Base-by-base conservation (phyloP, 1,284 basidiomycete genomes). In the Calocybe gambosa region DNA sequence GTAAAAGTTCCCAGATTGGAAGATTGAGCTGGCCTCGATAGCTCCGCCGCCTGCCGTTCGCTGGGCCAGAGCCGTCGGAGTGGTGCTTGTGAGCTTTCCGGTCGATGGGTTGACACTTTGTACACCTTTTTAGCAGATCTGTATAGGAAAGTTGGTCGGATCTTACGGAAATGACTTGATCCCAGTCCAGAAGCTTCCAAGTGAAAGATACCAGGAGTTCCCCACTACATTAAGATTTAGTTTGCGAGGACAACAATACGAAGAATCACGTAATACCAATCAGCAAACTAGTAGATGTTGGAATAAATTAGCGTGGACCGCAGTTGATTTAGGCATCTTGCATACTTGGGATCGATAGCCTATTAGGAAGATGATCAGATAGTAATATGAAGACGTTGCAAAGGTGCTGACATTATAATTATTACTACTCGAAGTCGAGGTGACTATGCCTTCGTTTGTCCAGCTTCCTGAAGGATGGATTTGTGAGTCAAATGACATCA, bases 261-360 rank as follows among this genome's bases (percentile, higher is more conserved):
- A 10, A 4, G 4, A 16, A 31, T 6, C 7, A 29, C 15, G 20
- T 39, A 36, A 20, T 15, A 49, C 57, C 46, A 4, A 34, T 57
- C 46, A 29, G 28, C 37, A 64, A 55, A 51, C 67, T 71, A 35
- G 10, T 6, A 41, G 5, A 4, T 19, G 12, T 7, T n/a, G 12
- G 21, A 34, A 7, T 16, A 4, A 34, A n/a, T 34, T 15, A 16
- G 8, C 15, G 28, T 5, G 15, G 10, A 34, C 15, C 16, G 2
- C 1, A 7, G 9, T 4, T 13, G 38, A 21, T 12, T 42, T 28
- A 7, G 20, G 37, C 43, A 20, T 29, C 40, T 12, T 1, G 60
- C 68, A 48, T 55, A 75, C 75, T 78, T 75, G 26, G 78, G 77
- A 58, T 79, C 77, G 50, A 79, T 78, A 1, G 77, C 75, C 73